Evolutionary conservation across 805 yeast genomes (phyloP), one percentile per base, ranked within the genome.

Genomic region (Grigorovia yakushimaensis): DNA sequence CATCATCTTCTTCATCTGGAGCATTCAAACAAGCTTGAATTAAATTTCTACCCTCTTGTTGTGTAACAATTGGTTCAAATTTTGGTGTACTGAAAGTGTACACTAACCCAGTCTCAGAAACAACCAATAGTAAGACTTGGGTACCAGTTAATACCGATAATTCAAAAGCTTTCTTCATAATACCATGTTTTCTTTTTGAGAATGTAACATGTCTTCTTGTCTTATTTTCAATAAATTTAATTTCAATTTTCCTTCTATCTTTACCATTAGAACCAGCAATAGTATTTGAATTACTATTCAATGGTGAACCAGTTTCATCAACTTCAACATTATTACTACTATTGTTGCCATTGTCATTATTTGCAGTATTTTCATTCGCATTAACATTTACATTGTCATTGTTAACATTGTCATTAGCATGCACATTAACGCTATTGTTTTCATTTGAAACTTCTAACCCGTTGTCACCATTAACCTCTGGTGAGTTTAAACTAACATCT

Each of bases 91-190:
- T 91, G 67, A 93, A 93, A 19, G 98, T 93, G 69, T 93, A 93
- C 47, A 93, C 98, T 52, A 93, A 79, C 15, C 98, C 98, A n/a
- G 98, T 93, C 68, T 93, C 98, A 46, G 95, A 84, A 27, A 93
- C 98, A 48, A 93, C 98, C 57, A 93, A 78, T 50, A 93, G 73
- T 54, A 93, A 76, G 24, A 93, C 98, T 69, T 93, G 98, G 30
- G 98, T 93, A 49, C 98, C 98, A 13, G 98, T 93, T 58, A 93
- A 76, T 46, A 93, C 98, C 19, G 95, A 84, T 54, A 93, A 76
- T 67, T 93, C 98, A 70, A 91, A 93, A n/a, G 98, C 98, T 72
- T 93, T 93, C 72, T 93, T 93, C 98, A 93, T 93, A 61, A 93
- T 91, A 58, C 98, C 98, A 42, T 96, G 98, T 70, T 91, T 91